phyloP scores from a whole-genome alignment of 306 rosid genomes.

The Sechiopsis laciniata region DNA sequence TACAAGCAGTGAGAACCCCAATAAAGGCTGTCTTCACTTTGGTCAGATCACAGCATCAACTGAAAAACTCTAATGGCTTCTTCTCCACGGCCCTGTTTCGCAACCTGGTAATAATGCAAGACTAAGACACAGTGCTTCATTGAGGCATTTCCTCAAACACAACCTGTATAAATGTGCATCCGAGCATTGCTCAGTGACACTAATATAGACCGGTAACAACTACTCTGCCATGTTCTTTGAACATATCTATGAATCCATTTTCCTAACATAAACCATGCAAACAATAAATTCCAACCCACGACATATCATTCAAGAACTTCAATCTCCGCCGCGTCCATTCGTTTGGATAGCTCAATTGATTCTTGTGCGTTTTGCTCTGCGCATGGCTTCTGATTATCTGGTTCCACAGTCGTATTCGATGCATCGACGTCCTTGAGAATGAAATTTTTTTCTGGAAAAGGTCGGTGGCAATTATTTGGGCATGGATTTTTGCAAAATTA shows the following conservation, averaged over 20 bases:
- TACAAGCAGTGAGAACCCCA: slow-evolving; percentile 70
- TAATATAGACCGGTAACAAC: too few relatives aligned
- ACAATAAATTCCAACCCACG: slow-evolving; percentile 49
- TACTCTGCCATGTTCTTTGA: slow-evolving; percentile 10
- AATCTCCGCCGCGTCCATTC: slow-evolving; percentile 38
- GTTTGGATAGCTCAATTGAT: slow-evolving; percentile 37
- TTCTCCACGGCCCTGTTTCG: slow-evolving; percentile 51
- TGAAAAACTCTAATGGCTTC: slow-evolving; percentile 59
- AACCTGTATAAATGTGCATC: too few relatives aligned
- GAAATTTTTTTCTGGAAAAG: slow-evolving; percentile 41
- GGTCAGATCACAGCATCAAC: slow-evolving; percentile 41
- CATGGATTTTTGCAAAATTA: slow-evolving; percentile 47
- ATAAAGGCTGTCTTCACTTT: slow-evolving; percentile 46
- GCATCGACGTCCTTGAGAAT: slow-evolving; percentile 28
- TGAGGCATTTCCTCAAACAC: slow-evolving; percentile 47
- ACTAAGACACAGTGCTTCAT: slow-evolving; percentile 63
- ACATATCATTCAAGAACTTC: slow-evolving; percentile 25
- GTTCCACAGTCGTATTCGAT: slow-evolving; percentile 60
- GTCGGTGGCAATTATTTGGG: slow-evolving; percentile 42
- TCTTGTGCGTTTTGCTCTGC: slow-evolving; percentile 26
- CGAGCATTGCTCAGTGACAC: too few relatives aligned
- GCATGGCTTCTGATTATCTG: slow-evolving; percentile 48
- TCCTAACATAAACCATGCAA: slow-evolving; percentile 35
- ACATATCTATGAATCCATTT: too few relatives aligned
- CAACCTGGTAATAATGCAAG: slow-evolving; percentile 23